Evolutionary conservation across 2,329 filamentous ascomycete genomes (phyloP), one percentile per base, ranked within the genome.

Genomic region (Fusarium temperatum): DNA sequence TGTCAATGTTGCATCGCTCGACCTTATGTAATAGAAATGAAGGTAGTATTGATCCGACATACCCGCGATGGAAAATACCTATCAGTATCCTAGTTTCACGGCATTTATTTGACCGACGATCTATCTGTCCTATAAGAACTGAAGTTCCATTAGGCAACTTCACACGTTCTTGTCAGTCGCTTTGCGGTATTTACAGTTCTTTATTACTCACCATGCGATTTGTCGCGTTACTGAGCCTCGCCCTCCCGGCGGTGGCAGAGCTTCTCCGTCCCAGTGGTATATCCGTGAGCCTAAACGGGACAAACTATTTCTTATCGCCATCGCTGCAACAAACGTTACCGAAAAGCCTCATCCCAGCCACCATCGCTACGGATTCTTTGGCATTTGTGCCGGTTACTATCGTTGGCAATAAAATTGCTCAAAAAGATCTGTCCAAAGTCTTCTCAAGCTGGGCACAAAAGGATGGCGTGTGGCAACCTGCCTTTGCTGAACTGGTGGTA

Each of bases 141-240:
- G 0, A 8, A 10, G 2, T n/a, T 30, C 20, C 51, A 13, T 28
- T 28, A n/a, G 3, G 10, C 6, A 41, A 28, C 14, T 11, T 14
- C 4, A 3, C 20, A 9, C 0, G 3, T 41, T 28, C 11, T 1
- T 14, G 9, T 1, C 11, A 28, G 3, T 11, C 6, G 3, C 8
- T 9, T 12, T 13, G 14, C 14, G 6, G 20, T 17, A 12, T 10
- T 26, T n/a, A 10, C 3, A 22, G 2, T 14, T n/a, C 5, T 13
- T 30, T 14, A 2, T 30, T 30, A 15, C 24, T 6, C 2, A 3
- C 1, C 1, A 63, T 63, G 61, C 3, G 13, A 6, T 38, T 50
- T 2, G 2, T 36, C 3, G 14, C 15, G 8, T 9, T 32, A 4
- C 4, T 63, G 1, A 28, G 12, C 30, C 20, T 63, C 0, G 4